Conservation (phyloP, 345 rosid species). For the Raphanus sativus region DNA sequence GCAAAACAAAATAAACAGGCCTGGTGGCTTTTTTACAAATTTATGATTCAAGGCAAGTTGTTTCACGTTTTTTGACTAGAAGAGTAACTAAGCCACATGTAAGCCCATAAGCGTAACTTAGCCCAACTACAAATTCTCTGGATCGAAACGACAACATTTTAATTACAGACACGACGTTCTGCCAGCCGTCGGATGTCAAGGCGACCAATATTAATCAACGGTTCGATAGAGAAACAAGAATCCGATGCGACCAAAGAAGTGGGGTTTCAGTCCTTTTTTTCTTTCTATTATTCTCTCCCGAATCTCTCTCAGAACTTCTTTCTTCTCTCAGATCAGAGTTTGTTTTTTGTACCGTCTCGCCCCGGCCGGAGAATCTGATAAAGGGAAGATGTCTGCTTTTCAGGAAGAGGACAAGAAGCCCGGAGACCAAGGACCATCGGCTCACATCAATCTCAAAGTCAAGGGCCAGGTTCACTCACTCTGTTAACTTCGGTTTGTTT, state of each 20-base stretch:
- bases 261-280: slow-evolving; percentile 10
- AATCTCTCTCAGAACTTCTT: slow-evolving; percentile 7
- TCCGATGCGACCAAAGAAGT: slow-evolving; percentile 34
- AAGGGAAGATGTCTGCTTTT: slow-evolving; percentile 43
- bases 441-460: slow-evolving; percentile 83
- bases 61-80: neutral
- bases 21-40: neutral
- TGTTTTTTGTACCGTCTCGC: neutral
- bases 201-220: neutral
- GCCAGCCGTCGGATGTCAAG: slow-evolving; percentile 7
- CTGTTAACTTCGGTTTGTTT: neutral
- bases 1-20: neutral
- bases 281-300: slow-evolving; percentile 17
- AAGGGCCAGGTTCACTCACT: slow-evolving; percentile 66
- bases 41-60: neutral
- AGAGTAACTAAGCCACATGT: neutral
- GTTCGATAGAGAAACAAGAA: slow-evolving; percentile 16
- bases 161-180: neutral
- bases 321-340: slow-evolving; percentile 17
- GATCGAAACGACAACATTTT: neutral
- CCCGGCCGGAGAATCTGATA: neutral
- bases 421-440: slow-evolving; percentile 57
- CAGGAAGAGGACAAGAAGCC: slow-evolving; percentile 83
- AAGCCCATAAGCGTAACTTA: neutral
- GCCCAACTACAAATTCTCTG: neutral